Conservation (phyloP, 352 stramenopile genomes). For the Phytophthora litchii region DNA sequence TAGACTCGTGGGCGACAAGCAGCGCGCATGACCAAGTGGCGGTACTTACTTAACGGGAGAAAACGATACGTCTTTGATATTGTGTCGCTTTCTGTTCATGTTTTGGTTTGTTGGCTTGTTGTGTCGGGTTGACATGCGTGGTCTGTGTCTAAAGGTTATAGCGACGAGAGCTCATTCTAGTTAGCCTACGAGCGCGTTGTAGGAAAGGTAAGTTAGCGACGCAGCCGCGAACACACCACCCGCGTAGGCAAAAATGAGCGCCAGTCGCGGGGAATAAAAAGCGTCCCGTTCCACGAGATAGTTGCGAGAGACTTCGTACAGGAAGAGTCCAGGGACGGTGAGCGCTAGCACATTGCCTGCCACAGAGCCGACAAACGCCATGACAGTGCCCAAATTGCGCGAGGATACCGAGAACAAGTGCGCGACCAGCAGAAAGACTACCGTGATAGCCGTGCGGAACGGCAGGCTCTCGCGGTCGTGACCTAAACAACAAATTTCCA, state of each 20-base stretch:
- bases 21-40: conserved; percentile 10
- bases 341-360: conserved; percentile 76
- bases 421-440: conserved; percentile 70
- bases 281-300: conserved; percentile 56
- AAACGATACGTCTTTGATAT: conserved; percentile 41
- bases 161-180: neutral
- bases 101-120: neutral
- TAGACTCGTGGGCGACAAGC: conserved; percentile 36
- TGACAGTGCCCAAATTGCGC: conserved; percentile 69
- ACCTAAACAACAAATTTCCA: conserved; percentile 75
- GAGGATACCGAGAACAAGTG: conserved; percentile 69
- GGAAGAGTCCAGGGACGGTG: conserved; percentile 72
- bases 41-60: conserved; percentile 40
- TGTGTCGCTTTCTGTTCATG: conserved; percentile 21
- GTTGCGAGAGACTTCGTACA: conserved; percentile 70
- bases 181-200: conserved; percentile 55
- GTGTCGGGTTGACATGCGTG: conserved; percentile 1
- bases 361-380: conserved; percentile 78
- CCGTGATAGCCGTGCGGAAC: conserved; percentile 71
- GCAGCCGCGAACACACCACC: conserved; percentile 61
- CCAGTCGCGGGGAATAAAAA: conserved; percentile 63
- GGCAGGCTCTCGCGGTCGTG: conserved; percentile 72
- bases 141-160: conserved; percentile 30
- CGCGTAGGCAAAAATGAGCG: conserved; percentile 52
- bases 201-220: conserved; percentile 73